Evolutionary conservation across 495 filamentous ascomycete genomes (phyloP), one percentile per base, ranked within the genome.

Genomic region (Aspergillus incahuasiensis): DNA sequence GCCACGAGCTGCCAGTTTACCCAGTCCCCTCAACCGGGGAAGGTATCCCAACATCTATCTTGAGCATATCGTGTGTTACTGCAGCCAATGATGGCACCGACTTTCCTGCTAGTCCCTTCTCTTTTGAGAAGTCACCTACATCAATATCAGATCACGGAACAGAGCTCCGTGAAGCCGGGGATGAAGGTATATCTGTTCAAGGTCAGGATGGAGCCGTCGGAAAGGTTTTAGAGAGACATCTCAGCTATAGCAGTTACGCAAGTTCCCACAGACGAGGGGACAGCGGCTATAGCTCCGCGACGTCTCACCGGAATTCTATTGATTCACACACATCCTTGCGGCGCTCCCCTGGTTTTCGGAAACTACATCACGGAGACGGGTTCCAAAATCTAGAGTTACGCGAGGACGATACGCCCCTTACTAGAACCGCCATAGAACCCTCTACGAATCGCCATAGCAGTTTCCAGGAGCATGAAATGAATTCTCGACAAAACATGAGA

Each of bases 251-350:
- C 15, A 60, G 39, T 16, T 45, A 38, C 5, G 57, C 66, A n/a
- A 60, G 48, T 15, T 71, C 70, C 7, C 63, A 68, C 41, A 67
- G 59, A 49, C 72, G 74, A 48, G 62, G 61, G 21, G 74, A 77
- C 54, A 75, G 74, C 55, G 74, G 74, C 16, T 75, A 77, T 54
- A 75, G 70, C 56, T 75, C 72, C 38, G 69, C 67, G 8, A 62
- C 65, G 9, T 74, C 73, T 5, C 61, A 66, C 8, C 56, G 65
- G 28, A 58, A 35, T 5, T 72, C 69, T 1, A 48, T 67, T 13
- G 69, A 66, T 35, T 73, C 70, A 24, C 66, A 70, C 25, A 35
- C 58, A 4, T 71, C 66, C 5, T 15, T 22, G n/a, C 44, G 41
- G 43, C 57, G 42, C 18, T 50, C 57, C 16, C 20, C 30, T 8